A percentile compares a stretch with the other conserved stretches of the same genome.
Evolutionary conservation across 352 stramenopile species (phyloP).

Genomic region (Phytophthora tentaculata): DNA sequence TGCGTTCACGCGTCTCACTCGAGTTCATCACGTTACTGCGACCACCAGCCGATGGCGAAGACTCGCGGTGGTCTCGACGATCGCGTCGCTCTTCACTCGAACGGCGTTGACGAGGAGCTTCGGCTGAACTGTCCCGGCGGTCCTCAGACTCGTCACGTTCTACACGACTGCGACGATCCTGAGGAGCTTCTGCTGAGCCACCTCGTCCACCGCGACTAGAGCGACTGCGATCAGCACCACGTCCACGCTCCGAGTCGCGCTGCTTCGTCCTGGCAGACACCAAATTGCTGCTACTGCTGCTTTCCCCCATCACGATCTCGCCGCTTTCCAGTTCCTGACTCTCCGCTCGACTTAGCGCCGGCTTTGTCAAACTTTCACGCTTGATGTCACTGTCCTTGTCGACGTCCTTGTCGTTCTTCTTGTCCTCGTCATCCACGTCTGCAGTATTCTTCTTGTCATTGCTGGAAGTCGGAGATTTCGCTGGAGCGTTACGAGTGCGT

Average conservation of each 20-base stretch:
- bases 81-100: slow-evolving; percentile 40
- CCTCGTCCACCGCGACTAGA: slow-evolving; percentile 22
- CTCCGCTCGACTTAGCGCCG: slow-evolving; percentile 23
- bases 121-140: slow-evolving; percentile 17
- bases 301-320: slow-evolving; percentile 50
- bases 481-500: slow-evolving; percentile 24
- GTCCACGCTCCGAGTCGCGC: slow-evolving; percentile 24
- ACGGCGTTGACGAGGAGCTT: slow-evolving; percentile 8
- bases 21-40: slow-evolving; percentile 28
- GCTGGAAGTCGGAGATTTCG: slow-evolving; percentile 19
- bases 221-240: slow-evolving; percentile 36
- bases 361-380: slow-evolving; percentile 20
- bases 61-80: slow-evolving; percentile 37
- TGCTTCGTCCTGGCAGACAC: slow-evolving; percentile 24
- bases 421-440: slow-evolving; percentile 23
- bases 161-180: slow-evolving; percentile 31
- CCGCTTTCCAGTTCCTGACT: slow-evolving; percentile 61
- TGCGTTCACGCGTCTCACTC: slow-evolving; percentile 33
- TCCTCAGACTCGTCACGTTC: slow-evolving; percentile 29
- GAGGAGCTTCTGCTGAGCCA: slow-evolving; percentile 25
- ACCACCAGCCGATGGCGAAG: slow-evolving; percentile 29
- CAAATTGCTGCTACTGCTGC: slow-evolving; percentile 23
- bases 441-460: slow-evolving; percentile 31
- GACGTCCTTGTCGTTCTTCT: slow-evolving; percentile 32
- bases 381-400: slow-evolving; percentile 29